A percentile compares a stretch with the other conserved stretches of the same genome.
These are phyloP conservation scores for Pseudocercospora fijiensis DNA, from an alignment of 2,329 filamentous ascomycete genomes.

Conservation along the genomic window DNA sequence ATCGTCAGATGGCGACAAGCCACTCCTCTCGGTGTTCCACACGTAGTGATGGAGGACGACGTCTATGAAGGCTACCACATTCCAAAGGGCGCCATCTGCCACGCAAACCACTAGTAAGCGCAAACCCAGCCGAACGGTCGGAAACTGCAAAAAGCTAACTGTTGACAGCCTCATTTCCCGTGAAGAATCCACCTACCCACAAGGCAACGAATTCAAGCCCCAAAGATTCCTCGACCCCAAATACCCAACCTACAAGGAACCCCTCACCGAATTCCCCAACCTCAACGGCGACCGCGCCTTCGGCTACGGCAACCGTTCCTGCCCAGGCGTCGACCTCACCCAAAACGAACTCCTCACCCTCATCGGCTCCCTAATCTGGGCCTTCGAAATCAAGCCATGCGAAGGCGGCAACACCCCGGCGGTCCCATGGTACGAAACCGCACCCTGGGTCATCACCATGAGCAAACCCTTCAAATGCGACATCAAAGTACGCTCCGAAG, in stretches of 20 bases:
- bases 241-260: conserved; percentile 40
- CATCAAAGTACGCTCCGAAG: conserved; percentile 34
- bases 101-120: conserved; percentile 39
- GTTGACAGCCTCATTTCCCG: conserved; percentile 35
- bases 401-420: conserved; percentile 30
- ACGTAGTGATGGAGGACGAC: conserved; percentile 39
- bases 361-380: conserved; percentile 36
- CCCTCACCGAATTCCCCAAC: conserved; percentile 39
- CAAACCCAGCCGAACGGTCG: not conserved
- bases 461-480: conserved; percentile 35
- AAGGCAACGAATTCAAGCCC: conserved; percentile 36
- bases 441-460: conserved; percentile 40
- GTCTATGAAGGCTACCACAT: conserved; percentile 42
- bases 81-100: conserved; percentile 39
- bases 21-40: conserved; percentile 44
- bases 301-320: conserved; percentile 39
- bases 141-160: conserved; percentile 13
- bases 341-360: conserved; percentile 35
- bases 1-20: conserved; percentile 38
- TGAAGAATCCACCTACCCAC: conserved; percentile 34
- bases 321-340: conserved; percentile 39
- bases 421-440: conserved; percentile 37
- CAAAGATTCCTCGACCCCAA: conserved; percentile 38
- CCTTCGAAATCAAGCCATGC: conserved; percentile 34
- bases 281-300: conserved; percentile 37